phyloP scores from a whole-genome alignment of 2,329 filamentous ascomycete genomes.

The Cercospora janseana region DNA sequence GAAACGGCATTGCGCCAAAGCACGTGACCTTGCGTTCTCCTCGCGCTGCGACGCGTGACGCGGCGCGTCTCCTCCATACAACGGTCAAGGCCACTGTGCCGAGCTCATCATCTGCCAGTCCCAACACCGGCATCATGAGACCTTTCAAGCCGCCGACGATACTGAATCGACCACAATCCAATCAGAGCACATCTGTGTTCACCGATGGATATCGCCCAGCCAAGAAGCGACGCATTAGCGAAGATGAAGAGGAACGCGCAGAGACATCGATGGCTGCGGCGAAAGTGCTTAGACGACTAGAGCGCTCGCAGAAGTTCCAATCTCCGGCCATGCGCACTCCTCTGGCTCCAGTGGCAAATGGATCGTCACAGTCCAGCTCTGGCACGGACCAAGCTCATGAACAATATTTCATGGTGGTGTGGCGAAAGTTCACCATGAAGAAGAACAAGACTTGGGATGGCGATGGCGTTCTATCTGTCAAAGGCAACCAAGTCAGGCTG shows the following conservation, averaged over 20 bases:
- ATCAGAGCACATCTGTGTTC: too few species aligned
- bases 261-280: slow-evolving; percentile 29
- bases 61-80: too few species aligned
- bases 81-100: too few species aligned
- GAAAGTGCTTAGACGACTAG: slow-evolving; percentile 35
- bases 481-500: slow-evolving; percentile 58
- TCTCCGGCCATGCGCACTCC: slow-evolving; percentile 32
- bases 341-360: slow-evolving; percentile 31
- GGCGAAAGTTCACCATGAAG: slow-evolving; percentile 67
- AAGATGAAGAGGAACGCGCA: slow-evolving; percentile 28
- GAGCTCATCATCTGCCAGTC: too few species aligned
- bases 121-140: slow-evolving; percentile 27
- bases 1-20: too few species aligned
- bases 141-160: slow-evolving; percentile 33
- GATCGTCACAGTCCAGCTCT: slow-evolving; percentile 17
- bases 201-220: too few species aligned
- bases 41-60: too few species aligned
- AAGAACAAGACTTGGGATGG: slow-evolving; percentile 79
- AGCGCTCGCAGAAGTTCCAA: slow-evolving; percentile 27
- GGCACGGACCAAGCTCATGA: slow-evolving; percentile 30
- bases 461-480: slow-evolving; percentile 62
- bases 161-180: slow-evolving; percentile 1
- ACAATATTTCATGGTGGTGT: slow-evolving; percentile 47
- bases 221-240: slow-evolving; percentile 45
- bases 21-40: too few species aligned